Evolutionary conservation across 768 basidiomycete genomes (phyloP).

Genomic region (Pluteus cervinus): DNA sequence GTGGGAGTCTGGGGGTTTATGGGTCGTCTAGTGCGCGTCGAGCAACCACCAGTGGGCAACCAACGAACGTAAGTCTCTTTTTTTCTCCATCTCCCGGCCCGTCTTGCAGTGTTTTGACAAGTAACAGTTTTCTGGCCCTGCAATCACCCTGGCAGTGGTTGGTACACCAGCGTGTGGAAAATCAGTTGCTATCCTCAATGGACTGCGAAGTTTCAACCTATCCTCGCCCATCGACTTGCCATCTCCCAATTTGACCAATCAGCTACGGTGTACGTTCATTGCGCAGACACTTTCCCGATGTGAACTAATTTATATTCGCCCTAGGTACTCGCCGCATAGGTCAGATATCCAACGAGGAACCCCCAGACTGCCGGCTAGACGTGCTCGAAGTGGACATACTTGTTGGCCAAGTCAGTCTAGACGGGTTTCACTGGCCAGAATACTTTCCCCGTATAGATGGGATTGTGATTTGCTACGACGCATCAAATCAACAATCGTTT

Average conservation of each 20-base stretch:
- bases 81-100: neutral
- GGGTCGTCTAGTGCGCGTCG: conserved; percentile 25
- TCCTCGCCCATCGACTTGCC: conserved; percentile 30
- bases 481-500: conserved; percentile 56
- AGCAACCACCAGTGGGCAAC: conserved; percentile 32
- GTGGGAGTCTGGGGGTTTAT: conserved; percentile 54
- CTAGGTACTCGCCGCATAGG: conserved; percentile 28
- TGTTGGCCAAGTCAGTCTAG: too few relatives aligned
- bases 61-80: conserved; percentile 18
- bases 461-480: conserved; percentile 83
- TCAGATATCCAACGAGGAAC: too few relatives aligned
- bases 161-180: conserved; percentile 82
- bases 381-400: too few relatives aligned
- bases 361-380: too few relatives aligned
- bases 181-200: conserved; percentile 72
- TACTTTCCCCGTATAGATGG: conserved; percentile 59
- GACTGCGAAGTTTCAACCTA: conserved; percentile 58
- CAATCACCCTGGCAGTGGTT: conserved; percentile 68
- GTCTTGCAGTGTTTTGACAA: conserved; percentile 9
- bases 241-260: conserved; percentile 18
- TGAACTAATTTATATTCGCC: too few relatives aligned
- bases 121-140: conserved; percentile 14
- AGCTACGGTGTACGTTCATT: conserved; percentile 14
- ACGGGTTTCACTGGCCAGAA: conserved; percentile 14
- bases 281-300: too few relatives aligned